Evolutionary conservation across 371 early-diverging fungal species (phyloP), one percentile per base, ranked within the genome.

Genomic region (Mucor indicus): DNA sequence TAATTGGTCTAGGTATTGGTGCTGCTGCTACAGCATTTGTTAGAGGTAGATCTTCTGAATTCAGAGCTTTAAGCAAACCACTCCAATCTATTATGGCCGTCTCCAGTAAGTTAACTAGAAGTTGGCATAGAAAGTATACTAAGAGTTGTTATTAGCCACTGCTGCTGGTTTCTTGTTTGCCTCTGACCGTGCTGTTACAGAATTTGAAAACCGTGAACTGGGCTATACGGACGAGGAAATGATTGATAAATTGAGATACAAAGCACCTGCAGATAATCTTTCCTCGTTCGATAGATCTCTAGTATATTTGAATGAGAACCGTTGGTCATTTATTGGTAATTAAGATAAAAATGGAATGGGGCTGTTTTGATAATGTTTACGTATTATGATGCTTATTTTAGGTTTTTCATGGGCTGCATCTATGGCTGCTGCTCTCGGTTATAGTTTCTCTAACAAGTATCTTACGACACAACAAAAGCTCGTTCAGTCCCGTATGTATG

Each of bases 401-500:
- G 88, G 88, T 42, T 57, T 73, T 38, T 80, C 88, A 23, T 89
- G 89, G 89, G 66, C 78, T 49, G 65, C 69, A 13, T 83, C 83
- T 30, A 86, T 87, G 75, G 80, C 63, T 9, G 85, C 80, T 38
- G 81, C 89, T 1, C 49, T 85, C 13, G 75, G 74, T 20, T 75
- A 81, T 53, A 74, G 84, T 47, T 87, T 85, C 53, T 76, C 81
- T 24, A 75, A 87, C 57, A 79, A 73, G 62, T 83, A 80, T 11
- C 64, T 87, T 44, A 77, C 84, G 2, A 77, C 79, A 5, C 81
- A 86, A 37, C 89, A 89, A 59, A 85, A 86, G 53, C 55, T 85
- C 4, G 89, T 89, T 20, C 86, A 88, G 39, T 87, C 89, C 7
- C 85, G 89, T 72, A 85, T 88, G 86, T 86, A 70, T 48, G 74